A percentile compares a stretch with the other conserved stretches of the same genome.
Evolutionary conservation across 2,329 filamentous ascomycete genomes (phyloP).

Genomic region (Aspergillus flavus): DNA sequence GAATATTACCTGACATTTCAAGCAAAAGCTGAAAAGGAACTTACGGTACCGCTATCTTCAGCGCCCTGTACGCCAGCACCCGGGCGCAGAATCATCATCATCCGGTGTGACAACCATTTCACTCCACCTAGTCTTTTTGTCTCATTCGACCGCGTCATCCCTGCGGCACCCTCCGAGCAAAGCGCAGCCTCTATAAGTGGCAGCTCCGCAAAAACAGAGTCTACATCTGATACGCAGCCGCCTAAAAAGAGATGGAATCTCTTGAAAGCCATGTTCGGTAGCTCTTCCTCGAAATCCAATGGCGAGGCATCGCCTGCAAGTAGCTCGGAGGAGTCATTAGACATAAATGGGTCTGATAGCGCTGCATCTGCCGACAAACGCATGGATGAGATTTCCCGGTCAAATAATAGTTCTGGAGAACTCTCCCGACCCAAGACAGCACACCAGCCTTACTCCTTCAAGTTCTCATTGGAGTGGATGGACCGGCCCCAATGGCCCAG

Average conservation of each 20-base stretch:
- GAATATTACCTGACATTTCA: slow-evolving; percentile 77
- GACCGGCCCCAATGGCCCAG: slow-evolving; percentile 54
- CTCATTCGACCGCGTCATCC: slow-evolving; percentile 64
- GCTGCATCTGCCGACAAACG: slow-evolving; percentile 27
- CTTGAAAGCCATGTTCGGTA: slow-evolving; percentile 51
- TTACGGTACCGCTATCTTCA: slow-evolving; percentile 67
- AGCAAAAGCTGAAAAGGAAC: slow-evolving; percentile 63
- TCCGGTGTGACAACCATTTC: slow-evolving; percentile 72
- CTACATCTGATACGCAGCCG: slow-evolving; percentile 25
- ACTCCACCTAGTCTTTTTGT: slow-evolving; percentile 58
- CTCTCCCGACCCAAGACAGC: slow-evolving; percentile 39
- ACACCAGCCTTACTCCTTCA: slow-evolving; percentile 64
- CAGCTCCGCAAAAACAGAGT: slow-evolving; percentile 31
- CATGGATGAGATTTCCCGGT: slow-evolving; percentile 30
- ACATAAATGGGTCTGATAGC: slow-evolving; percentile 31
- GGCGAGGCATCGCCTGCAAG: slow-evolving; percentile 44
- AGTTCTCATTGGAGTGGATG: slow-evolving; percentile 69
- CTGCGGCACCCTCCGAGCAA: slow-evolving; percentile 37
- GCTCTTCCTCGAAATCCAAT: slow-evolving; percentile 49
- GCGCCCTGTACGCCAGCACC: slow-evolving; percentile 83
- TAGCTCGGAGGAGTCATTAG: slow-evolving; percentile 37
- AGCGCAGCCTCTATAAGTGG: slow-evolving; percentile 38
- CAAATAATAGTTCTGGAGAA: slow-evolving; percentile 26
- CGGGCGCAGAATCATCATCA: slow-evolving; percentile 82
- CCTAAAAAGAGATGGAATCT: slow-evolving; percentile 54